Base-by-base conservation (phyloP, 805 yeast genomes). In the Helenozyma rhizophorensis region DNA sequence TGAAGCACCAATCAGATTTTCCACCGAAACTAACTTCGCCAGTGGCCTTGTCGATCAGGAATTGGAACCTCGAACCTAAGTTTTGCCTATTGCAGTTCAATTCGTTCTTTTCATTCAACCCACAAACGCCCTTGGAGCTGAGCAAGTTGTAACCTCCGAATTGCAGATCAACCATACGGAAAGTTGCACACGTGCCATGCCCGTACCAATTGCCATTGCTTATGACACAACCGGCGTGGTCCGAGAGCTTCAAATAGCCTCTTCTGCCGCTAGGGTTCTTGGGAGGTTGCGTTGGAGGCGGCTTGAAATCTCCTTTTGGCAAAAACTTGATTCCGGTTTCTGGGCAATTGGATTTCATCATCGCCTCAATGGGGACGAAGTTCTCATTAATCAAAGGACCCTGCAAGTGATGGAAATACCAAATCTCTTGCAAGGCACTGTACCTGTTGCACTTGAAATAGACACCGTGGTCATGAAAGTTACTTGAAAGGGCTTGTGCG, bases 171-270 rank as follows among this genome's bases (percentile, higher is more conserved):
- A 38, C 32, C 16, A 83, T 47, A 16, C 68, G 68, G 60, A 70
- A 89, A 4, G 82, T 77, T 4, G 96, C 97, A 58, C 97, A 90
- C 0, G 93, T 76, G 1, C 96, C 96, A 12, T 70, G 67, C 4
- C 72, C 53, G 60, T 81, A 85, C 93, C 95, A 89, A 44, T 77
- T 73, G 4, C 98, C 98, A 50, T 76, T 83, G 39, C 83, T 76
- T 50, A 89, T 90, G 37, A 90, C 62, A 58, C 96, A 86, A 8
- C 95, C 96, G 4, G 57, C 42, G 37, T 79, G 72, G 25, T 62
- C 73, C 13, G 68, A 52, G 10, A 77, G 58, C 33, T 62, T 69
- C 28, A 84, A 50, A 47, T 56, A 66, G 9, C 67, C 65, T 7
- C 41, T 37, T 13, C 40, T 27, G 2, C 42, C 42, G 10, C 24